Conservation (phyloP, 805 yeast genomes). For the Candida tallmaniae region DNA sequence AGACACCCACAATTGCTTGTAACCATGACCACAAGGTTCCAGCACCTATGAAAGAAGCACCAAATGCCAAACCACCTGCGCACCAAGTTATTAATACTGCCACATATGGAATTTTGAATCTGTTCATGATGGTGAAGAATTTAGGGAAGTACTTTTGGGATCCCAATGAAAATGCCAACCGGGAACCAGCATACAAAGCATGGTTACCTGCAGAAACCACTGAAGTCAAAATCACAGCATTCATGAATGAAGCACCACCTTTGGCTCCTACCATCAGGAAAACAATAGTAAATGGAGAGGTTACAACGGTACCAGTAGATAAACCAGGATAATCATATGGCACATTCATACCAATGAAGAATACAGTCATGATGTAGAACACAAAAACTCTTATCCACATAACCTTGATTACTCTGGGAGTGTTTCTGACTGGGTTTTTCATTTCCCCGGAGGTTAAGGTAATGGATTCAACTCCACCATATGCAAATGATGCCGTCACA, state of each 20-base stretch:
- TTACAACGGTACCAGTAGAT: conserved; percentile 21
- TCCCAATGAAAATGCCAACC: conserved; percentile 48
- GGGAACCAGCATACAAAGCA: conserved; percentile 47
- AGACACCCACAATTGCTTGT: conserved; percentile 49
- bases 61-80: conserved; percentile 56
- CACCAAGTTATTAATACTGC: conserved; percentile 49
- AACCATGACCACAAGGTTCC: conserved; percentile 53
- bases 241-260: conserved; percentile 41
- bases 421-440: conserved; percentile 24
- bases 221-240: conserved; percentile 53
- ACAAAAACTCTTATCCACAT: conserved; percentile 30
- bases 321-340: conserved; percentile 35
- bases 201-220: conserved; percentile 54
- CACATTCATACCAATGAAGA: conserved; percentile 40
- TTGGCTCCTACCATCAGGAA: conserved; percentile 40
- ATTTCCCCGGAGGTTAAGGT: conserved; percentile 33
- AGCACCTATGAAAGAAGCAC: conserved; percentile 51
- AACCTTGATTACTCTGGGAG: conserved; percentile 27
- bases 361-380: conserved; percentile 34
- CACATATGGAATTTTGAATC: conserved; percentile 45
- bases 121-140: conserved; percentile 37
- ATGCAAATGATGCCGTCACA: conserved; percentile 49
- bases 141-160: conserved; percentile 45
- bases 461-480: conserved; percentile 45
- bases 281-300: conserved; percentile 41